phyloP scores from a whole-genome alignment of 2,329 filamentous ascomycete genomes.

The Xylariaceae sp. region DNA sequence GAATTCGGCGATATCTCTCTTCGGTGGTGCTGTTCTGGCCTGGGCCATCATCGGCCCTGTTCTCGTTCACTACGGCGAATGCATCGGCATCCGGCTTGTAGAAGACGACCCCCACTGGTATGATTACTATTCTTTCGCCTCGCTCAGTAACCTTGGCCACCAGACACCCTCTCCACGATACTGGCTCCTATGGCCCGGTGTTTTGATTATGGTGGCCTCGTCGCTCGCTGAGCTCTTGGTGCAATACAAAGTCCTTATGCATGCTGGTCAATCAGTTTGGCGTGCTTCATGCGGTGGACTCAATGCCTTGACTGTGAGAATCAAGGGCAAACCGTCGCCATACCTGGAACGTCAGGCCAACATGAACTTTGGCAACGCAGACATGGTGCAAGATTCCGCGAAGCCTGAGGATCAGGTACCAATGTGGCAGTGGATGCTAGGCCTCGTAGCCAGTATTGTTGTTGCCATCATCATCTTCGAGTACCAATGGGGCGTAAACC shows the following conservation, averaged over 20 bases:
- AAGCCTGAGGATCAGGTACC: conserved; percentile 43
- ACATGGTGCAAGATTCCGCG: conserved; percentile 49
- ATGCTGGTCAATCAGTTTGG: conserved; percentile 44
- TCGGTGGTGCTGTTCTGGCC: conserved; percentile 50
- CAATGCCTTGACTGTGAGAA: conserved; percentile 35
- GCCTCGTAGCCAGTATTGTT: conserved; percentile 46
- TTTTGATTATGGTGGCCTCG: conserved; percentile 39
- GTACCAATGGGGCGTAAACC: conserved; percentile 52
- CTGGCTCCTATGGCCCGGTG: conserved; percentile 41
- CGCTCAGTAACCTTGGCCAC: conserved; percentile 31
- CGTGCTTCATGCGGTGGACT: conserved; percentile 41
- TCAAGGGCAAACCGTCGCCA: conserved; percentile 36
- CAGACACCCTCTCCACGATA: conserved; percentile 36
- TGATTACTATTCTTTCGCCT: conserved; percentile 34
- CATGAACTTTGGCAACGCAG: conserved; percentile 28
- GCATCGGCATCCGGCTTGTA: conserved; percentile 35
- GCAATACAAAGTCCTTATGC: conserved; percentile 37
- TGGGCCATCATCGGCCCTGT: conserved; percentile 55
- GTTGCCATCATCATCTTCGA: conserved; percentile 48
- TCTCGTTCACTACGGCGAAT: conserved; percentile 50
- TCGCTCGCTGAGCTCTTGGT: conserved; percentile 38
- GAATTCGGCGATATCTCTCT: conserved; percentile 56
- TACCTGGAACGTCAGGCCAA: conserved; percentile 41
- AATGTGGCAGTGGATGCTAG: conserved; percentile 49
- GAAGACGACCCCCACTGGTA: conserved; percentile 42